A percentile compares a stretch with the other conserved stretches of the same genome.
Conservation (phyloP, 2,329 filamentous ascomycete genomes). For the Stenocarpella maydis region DNA sequence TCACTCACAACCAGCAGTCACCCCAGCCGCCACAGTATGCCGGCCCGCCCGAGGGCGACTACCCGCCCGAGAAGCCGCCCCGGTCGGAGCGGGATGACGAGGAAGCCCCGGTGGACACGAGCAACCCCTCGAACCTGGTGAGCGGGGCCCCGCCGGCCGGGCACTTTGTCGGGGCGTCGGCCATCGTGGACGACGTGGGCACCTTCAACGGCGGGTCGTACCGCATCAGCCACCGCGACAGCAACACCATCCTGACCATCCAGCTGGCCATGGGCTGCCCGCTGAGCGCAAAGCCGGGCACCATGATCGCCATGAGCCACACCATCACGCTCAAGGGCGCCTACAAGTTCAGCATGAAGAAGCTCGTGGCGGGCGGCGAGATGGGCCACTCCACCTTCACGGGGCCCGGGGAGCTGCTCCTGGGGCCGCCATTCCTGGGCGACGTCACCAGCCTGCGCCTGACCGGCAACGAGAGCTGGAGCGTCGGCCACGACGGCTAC, state of each 20-base stretch:
- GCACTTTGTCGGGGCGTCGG: constrained; percentile 70
- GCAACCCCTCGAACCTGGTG: constrained; percentile 46
- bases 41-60: constrained; percentile 38
- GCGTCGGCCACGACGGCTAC: constrained; percentile 85
- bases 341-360: constrained; percentile 89
- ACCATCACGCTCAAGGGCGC: constrained; percentile 84
- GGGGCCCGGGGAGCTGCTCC: constrained; percentile 87
- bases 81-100: constrained; percentile 36
- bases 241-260: constrained; percentile 87
- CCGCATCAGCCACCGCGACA: constrained; percentile 89
- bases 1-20: constrained; percentile 32
- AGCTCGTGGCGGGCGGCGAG: constrained; percentile 84
- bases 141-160: constrained; percentile 52
- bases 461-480: constrained; percentile 78
- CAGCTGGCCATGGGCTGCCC: constrained; percentile 92
- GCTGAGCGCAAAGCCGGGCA: constrained; percentile 79
- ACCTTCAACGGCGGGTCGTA: constrained; percentile 97
- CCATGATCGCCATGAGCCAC: constrained; percentile 94
- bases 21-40: constrained; percentile 45
- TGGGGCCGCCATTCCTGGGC: constrained; percentile 52
- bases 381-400: constrained; percentile 82
- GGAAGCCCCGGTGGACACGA: constrained; percentile 41
- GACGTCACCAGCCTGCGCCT: constrained; percentile 65
- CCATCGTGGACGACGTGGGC: constrained; percentile 84
- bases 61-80: constrained; percentile 42